These are phyloP conservation scores for Chlorophyllum brunneum DNA, from an alignment of 768 basidiomycete species.

Conservation along the genomic window DNA sequence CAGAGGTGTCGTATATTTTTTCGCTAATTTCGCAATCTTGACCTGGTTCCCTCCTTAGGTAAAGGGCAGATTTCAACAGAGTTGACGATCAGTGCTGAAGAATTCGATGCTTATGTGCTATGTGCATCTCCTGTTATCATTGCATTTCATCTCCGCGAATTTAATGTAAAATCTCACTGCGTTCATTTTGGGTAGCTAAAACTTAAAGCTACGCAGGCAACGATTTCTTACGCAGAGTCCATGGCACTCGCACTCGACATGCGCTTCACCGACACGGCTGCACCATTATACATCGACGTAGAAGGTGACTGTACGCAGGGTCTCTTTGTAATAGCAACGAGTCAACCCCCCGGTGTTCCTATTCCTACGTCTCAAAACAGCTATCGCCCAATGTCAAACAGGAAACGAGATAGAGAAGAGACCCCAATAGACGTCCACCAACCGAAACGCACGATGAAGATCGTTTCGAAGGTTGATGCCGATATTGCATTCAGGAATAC, in stretches of 20 bases:
- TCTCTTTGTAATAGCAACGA: conserved; percentile 80
- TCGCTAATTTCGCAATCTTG: background rate
- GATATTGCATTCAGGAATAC: conserved; percentile 13
- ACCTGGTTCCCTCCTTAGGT: conserved; percentile 31
- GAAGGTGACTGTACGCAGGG: conserved; percentile 62
- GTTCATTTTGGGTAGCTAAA: background rate
- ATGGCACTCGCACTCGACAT: conserved; percentile 62
- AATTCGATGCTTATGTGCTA: conserved; percentile 77
- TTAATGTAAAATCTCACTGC: conserved; percentile 50
- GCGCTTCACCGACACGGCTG: conserved; percentile 70
- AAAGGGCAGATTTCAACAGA: conserved; percentile 68
- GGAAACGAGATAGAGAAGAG: conserved; percentile 44
- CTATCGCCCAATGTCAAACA: conserved; percentile 19
- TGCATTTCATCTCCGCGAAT: conserved; percentile 80
- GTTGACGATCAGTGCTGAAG: conserved; percentile 69
- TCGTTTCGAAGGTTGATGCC: conserved; percentile 35
- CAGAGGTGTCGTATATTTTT: conserved; percentile 42
- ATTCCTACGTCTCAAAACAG: conserved; percentile 23
- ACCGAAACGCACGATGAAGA: conserved; percentile 51
- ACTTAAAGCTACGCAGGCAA: conserved; percentile 51
- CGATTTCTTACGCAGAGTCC: conserved; percentile 74
- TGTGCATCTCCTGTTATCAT: conserved; percentile 60
- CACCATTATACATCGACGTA: conserved; percentile 74
- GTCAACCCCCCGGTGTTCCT: conserved; percentile 44
- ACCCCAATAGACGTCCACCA: conserved; percentile 36